These are phyloP conservation scores for Combretum micranthum DNA, from an alignment of 345 rosid genomes.

Conservation along the genomic window DNA sequence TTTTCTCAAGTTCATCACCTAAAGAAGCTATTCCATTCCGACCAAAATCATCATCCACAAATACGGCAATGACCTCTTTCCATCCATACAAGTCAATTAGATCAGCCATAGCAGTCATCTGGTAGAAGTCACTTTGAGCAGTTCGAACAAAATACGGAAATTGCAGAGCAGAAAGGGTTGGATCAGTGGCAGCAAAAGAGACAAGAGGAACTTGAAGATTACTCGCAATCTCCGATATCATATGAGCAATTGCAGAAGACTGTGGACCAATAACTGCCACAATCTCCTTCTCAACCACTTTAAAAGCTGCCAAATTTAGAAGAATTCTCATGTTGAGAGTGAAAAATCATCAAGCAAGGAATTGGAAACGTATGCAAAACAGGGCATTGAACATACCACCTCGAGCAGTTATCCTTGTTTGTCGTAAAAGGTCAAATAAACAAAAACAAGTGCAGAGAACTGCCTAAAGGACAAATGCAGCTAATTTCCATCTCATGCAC, in stretches of 20 bases:
- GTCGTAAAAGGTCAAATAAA: too few relatives aligned
- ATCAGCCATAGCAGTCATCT: slow-evolving; percentile 77
- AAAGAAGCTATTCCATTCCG: slow-evolving; percentile 67
- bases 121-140: slow-evolving; percentile 61
- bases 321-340: not conserved
- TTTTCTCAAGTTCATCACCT: slow-evolving; percentile 43
- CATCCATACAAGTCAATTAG: slow-evolving; percentile 55
- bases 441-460: too few relatives aligned
- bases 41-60: slow-evolving; percentile 71
- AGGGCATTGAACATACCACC: too few relatives aligned
- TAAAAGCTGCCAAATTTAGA: slow-evolving; percentile 44
- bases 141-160: slow-evolving; percentile 73
- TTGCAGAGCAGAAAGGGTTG: slow-evolving; percentile 76
- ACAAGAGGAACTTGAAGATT: slow-evolving; percentile 69
- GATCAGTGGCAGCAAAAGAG: slow-evolving; percentile 88
- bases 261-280: slow-evolving; percentile 77
- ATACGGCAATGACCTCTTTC: slow-evolving; percentile 68
- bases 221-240: slow-evolving; percentile 46
- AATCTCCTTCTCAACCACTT: slow-evolving; percentile 49
- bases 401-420: too few relatives aligned
- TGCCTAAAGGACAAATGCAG: too few relatives aligned
- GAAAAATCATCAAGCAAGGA: not conserved
- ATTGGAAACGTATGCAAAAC: too few relatives aligned
- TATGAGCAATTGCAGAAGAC: slow-evolving; percentile 75
- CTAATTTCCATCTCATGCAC: too few relatives aligned